Percentiles rank a stretch among this genome's conserved stretches.
Evolutionary conservation across 2,329 filamentous ascomycete species (phyloP).

Genomic region (Pseudocercospora cruenta): DNA sequence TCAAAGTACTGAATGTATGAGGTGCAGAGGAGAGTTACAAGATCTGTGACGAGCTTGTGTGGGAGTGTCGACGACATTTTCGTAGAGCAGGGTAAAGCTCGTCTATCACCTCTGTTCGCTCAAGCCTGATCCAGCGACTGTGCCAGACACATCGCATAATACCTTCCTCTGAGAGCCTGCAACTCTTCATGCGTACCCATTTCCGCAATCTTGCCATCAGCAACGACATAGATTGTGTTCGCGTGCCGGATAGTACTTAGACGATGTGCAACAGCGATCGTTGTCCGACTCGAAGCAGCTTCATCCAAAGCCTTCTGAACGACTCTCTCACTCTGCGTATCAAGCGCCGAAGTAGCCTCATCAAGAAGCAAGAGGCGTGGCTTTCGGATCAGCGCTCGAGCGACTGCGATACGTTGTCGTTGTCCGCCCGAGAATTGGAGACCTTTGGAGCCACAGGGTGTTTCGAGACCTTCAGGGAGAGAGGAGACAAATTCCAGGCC

Average conservation of each 20-base stretch:
- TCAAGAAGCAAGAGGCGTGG: conserved; percentile 60
- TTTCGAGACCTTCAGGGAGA: conserved; percentile 56
- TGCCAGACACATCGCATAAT: conserved; percentile 50
- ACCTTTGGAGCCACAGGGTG: conserved; percentile 54
- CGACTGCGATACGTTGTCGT: conserved; percentile 60
- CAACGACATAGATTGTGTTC: conserved; percentile 47
- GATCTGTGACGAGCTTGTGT: too few relatives aligned
- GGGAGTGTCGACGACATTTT: too few relatives aligned
- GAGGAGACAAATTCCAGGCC: conserved; percentile 58
- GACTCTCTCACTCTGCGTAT: conserved; percentile 67
- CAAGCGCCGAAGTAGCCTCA: conserved; percentile 63
- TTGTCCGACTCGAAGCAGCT: conserved; percentile 45
- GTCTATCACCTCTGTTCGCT: too few relatives aligned
- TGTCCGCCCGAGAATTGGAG: conserved; percentile 58
- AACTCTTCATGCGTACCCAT: conserved; percentile 46
- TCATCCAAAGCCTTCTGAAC: conserved; percentile 70
- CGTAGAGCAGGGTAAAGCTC: too few relatives aligned
- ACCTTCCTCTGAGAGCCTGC: conserved; percentile 43
- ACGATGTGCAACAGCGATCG: conserved; percentile 48
- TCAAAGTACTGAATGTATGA: too few relatives aligned
- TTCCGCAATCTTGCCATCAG: conserved; percentile 44
- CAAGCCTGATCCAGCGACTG: conserved; percentile 45
- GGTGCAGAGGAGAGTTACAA: too few relatives aligned
- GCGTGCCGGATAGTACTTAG: conserved; percentile 44
- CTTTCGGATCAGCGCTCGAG: conserved; percentile 57